phyloP scores from a whole-genome alignment of 768 basidiomycete genomes.

The Pisolithus microcarpus region DNA sequence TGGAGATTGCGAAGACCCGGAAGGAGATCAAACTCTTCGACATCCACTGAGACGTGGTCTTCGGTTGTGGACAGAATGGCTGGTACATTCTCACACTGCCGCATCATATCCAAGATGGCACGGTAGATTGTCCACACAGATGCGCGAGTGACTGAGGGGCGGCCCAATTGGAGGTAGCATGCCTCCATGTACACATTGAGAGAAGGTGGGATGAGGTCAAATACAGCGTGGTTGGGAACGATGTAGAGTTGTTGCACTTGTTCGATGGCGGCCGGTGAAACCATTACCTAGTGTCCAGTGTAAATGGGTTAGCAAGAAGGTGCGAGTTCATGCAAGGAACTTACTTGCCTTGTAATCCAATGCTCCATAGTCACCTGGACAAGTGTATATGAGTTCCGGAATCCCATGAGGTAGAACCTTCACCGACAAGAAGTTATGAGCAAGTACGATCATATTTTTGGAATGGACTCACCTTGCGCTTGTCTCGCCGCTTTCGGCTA shows the following conservation, averaged over 20 bases:
- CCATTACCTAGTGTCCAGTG: constrained; percentile 10
- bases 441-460: no score
- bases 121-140: constrained; percentile 21
- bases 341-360: no score
- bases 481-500: no score
- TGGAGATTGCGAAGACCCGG: neutral
- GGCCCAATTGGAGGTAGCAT: constrained; percentile 16
- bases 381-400: no score
- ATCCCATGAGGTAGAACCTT: no score
- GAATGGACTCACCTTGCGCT: no score
- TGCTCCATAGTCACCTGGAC: no score
- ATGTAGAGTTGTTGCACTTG: constrained; percentile 24
- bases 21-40: neutral
- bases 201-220: constrained; percentile 27
- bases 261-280: constrained; percentile 9
- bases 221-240: constrained; percentile 26
- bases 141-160: constrained; percentile 12
- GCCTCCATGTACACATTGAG: constrained; percentile 19
- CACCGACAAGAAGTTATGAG: no score
- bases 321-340: no score
- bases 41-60: neutral
- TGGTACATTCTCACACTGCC: neutral
- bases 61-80: neutral
- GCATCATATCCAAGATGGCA: neutral
- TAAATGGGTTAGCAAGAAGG: no score